Conservation (phyloP, 768 basidiomycete genomes). For the Trametes cinnabarina region DNA sequence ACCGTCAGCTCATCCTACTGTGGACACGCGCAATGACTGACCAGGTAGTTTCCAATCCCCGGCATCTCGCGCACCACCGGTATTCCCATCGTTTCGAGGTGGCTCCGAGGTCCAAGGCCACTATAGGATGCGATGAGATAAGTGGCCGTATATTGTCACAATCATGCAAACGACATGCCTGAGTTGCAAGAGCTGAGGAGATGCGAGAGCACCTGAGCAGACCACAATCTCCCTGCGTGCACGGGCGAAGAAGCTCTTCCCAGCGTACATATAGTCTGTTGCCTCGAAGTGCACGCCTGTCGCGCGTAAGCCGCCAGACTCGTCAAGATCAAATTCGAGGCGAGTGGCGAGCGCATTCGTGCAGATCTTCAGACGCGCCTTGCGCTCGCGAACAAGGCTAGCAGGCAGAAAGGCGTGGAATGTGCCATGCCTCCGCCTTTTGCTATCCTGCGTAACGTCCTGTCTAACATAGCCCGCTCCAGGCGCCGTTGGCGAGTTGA, state of each 20-base stretch:
- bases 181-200: constrained; percentile 24
- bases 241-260: constrained; percentile 3
- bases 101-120: constrained; percentile 25
- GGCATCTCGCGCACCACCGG: constrained; percentile 20
- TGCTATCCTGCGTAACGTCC: constrained; percentile 20
- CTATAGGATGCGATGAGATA: background rate
- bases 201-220: constrained; percentile 16
- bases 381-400: background rate
- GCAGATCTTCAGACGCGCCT: constrained; percentile 22
- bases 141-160: too few relatives aligned
- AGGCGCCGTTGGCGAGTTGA: constrained; percentile 19
- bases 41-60: constrained; percentile 27
- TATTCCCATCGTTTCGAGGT: constrained; percentile 22
- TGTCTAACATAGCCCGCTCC: constrained; percentile 13
- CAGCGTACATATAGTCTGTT: constrained; percentile 3
- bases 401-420: constrained; percentile 22
- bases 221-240: constrained; percentile 22
- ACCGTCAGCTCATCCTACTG: background rate
- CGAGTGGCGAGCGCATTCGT: constrained; percentile 15
- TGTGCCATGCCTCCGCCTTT: constrained; percentile 16
- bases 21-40: background rate
- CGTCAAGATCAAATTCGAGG: background rate
- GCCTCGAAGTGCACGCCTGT: constrained; percentile 11
- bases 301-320: background rate
- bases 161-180: constrained; percentile 1